These are phyloP conservation scores for Alectoria sarmentosa DNA, from an alignment of 495 filamentous ascomycete genomes.

Conservation along the genomic window DNA sequence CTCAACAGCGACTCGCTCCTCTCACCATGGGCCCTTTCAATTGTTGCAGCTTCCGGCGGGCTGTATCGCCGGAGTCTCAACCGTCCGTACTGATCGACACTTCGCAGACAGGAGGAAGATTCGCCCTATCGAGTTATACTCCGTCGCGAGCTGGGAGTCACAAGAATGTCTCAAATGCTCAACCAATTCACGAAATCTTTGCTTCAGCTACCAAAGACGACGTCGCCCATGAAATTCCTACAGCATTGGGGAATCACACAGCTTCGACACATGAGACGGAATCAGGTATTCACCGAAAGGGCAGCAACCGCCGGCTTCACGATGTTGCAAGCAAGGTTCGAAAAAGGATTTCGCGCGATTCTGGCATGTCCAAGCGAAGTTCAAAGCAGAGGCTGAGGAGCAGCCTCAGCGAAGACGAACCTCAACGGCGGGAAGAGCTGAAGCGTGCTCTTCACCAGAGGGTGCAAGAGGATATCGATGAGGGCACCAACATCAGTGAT, in stretches of 20 bases:
- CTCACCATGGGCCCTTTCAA: constrained; percentile 17
- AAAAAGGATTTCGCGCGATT: constrained; percentile 15
- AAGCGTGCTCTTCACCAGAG: constrained; percentile 20
- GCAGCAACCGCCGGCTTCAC: constrained; percentile 17
- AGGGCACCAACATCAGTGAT: constrained; percentile 13
- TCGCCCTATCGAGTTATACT: constrained; percentile 17
- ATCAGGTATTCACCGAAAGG: constrained; percentile 1
- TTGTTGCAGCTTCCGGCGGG: constrained; percentile 19
- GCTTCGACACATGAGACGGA: background rate
- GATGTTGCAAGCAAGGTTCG: constrained; percentile 17
- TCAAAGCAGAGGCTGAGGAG: constrained; percentile 15
- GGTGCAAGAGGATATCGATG: constrained; percentile 13
- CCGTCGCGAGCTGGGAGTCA: constrained; percentile 4
- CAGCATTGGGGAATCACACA: background rate
- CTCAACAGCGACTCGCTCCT: background rate
- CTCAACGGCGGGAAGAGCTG: constrained; percentile 13
- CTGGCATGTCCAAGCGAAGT: constrained; percentile 19
- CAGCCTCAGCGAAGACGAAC: constrained; percentile 16
- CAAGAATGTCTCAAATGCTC: background rate
- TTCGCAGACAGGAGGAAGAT: constrained; percentile 14
- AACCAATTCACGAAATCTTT: background rate
- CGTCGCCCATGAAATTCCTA: background rate
- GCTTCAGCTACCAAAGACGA: constrained; percentile 6
- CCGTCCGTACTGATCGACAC: constrained; percentile 13
- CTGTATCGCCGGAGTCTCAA: constrained; percentile 13